A percentile compares a stretch with the other conserved stretches of the same genome.
Conservation (phyloP, 202 grass and related monocot genomes). For the Elaeis oleifera region DNA sequence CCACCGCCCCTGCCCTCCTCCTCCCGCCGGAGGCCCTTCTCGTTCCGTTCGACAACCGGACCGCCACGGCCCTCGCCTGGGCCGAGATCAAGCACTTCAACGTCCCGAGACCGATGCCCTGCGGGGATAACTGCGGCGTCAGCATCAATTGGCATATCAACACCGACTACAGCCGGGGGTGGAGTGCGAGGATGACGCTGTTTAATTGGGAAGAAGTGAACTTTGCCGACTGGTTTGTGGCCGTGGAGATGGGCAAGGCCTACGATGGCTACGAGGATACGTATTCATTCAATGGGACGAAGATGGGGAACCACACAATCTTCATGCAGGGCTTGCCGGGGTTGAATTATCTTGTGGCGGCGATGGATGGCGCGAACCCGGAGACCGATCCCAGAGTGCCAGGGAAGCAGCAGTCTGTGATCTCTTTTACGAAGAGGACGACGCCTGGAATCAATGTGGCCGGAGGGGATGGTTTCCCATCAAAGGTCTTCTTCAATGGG, state of each 20-base stretch:
- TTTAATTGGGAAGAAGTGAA: slow-evolving; percentile 75
- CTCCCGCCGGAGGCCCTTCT: slow-evolving; percentile 74
- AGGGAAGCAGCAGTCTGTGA: slow-evolving; percentile 79
- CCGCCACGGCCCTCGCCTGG: slow-evolving; percentile 53
- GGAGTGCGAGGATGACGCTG: slow-evolving; percentile 74
- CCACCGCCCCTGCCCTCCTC: slow-evolving; percentile 53
- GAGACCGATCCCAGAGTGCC: slow-evolving; percentile 53
- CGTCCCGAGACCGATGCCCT: slow-evolving; percentile 59
- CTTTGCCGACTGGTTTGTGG: slow-evolving; percentile 72
- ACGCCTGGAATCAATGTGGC: slow-evolving; percentile 56
- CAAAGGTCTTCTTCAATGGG: slow-evolving; percentile 93
- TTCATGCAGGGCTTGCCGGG: slow-evolving; percentile 71
- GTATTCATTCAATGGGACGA: slow-evolving; percentile 72
- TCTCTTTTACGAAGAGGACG: slow-evolving; percentile 84
- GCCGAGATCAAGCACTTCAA: slow-evolving; percentile 75
- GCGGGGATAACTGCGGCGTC: slow-evolving; percentile 68
- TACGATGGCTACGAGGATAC: slow-evolving; percentile 68
- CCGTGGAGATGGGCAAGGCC: slow-evolving; percentile 69
- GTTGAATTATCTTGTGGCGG: slow-evolving; percentile 75
- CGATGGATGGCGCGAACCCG: slow-evolving; percentile 49
- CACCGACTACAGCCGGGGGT: slow-evolving; percentile 56
- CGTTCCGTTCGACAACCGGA: slow-evolving; percentile 76
- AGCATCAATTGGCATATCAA: slow-evolving; percentile 92
- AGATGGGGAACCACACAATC: slow-evolving; percentile 55
- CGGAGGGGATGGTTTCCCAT: slow-evolving; percentile 64